Evolutionary conservation across 305 asterid species (phyloP), one percentile per base, ranked within the genome.

Genomic region (Lippia alba): DNA sequence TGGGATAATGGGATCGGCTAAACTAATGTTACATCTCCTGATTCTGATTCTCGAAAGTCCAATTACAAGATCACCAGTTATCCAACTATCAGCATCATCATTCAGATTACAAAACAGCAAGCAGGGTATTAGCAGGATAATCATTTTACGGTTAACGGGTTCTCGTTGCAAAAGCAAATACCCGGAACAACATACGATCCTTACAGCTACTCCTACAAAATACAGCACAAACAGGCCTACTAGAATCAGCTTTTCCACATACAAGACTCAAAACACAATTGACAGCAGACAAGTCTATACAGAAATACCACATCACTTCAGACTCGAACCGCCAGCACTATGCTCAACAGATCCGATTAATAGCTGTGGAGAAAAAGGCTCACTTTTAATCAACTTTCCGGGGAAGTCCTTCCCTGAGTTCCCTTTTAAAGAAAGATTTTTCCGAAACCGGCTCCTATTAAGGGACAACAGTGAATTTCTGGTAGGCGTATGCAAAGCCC

Each of bases 401-500:
- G 91, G 88, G 67, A 77, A 86, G 5, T 91, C 96, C 61, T 81
- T 75, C 11, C 84, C 81, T 0, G 72, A 53, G 56, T 75, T 82
- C 34, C 93, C 85, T 76, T 81, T 94, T 50, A 78, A 61, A 1
- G 96, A 86, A 4, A 88, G 84, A 58, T 82, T 87, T 73, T 86
- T 94, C 61, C 86, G 82, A 20, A 85, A 80, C 68, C 86, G 86
- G 75, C 81, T 83, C 46, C 94, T 80, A 80, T 83, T 85, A 32
- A 94, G 89, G 5, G 97, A 88, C 78, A 90, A 41, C 84, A 94
- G 67, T 5, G 89, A 72, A 82, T 80, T 87, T 20, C 85, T 77
- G 5, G 85, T 61, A 33, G 97, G 93, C 0, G 78, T 80, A 39
- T 86, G 96, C 80, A 87, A 64, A 12, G 94, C 96, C 70, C 96